Conservation (phyloP, 495 filamentous ascomycete genomes). For the Lepraria neglecta region DNA sequence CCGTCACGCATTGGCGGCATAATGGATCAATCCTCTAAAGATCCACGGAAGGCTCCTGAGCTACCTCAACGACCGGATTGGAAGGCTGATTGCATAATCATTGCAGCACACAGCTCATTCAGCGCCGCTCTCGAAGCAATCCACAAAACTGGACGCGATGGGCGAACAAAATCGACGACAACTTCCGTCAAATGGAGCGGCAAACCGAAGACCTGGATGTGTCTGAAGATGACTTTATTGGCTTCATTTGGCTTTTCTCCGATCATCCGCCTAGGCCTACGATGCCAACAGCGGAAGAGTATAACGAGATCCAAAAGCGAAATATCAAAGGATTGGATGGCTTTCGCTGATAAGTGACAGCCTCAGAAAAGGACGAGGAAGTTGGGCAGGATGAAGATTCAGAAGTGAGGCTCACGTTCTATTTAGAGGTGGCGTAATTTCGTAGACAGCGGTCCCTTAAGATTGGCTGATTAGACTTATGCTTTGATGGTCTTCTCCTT, state of each 20-base stretch:
- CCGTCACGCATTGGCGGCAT: background rate
- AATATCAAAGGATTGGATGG: background rate
- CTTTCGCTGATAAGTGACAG: conserved; percentile 1
- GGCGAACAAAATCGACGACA: conserved; percentile 6
- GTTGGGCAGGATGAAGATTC: conserved; percentile 1
- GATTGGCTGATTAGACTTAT: too few species aligned
- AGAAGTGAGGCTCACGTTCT: background rate
- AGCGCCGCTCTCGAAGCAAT: background rate
- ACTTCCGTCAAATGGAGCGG: conserved; percentile 8
- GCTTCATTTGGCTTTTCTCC: conserved; percentile 4
- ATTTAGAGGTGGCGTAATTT: too few species aligned
- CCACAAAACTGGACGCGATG: conserved; percentile 6
- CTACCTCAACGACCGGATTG: conserved; percentile 5
- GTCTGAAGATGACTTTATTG: conserved; percentile 9
- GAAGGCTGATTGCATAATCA: background rate
- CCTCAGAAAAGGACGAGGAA: background rate
- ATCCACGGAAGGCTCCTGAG: conserved; percentile 2
- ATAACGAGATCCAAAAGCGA: background rate
- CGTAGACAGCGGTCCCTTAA: too few species aligned
- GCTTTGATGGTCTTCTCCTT: too few species aligned
- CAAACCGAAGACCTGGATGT: background rate
- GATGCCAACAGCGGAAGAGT: background rate
- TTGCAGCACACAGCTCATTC: background rate
- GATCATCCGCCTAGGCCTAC: conserved; percentile 12
- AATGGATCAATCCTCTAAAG: background rate